These are phyloP conservation scores for Trichosporon faecale DNA, from an alignment of 1,284 basidiomycete genomes.

Conservation along the genomic window DNA sequence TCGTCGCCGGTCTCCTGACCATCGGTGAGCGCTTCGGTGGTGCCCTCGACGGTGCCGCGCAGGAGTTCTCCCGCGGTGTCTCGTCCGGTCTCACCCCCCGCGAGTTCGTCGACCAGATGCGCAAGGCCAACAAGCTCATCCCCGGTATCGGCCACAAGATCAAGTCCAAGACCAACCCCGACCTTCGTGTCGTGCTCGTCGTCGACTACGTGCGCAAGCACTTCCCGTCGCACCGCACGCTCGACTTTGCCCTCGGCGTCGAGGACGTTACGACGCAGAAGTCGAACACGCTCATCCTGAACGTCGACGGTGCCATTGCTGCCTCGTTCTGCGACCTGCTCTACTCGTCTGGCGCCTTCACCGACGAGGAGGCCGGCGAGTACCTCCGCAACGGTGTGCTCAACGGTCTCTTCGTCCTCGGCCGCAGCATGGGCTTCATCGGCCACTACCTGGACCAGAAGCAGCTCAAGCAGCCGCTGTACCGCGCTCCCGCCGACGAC, in stretches of 20 bases:
- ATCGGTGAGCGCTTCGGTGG: conserved; percentile 98
- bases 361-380: conserved; percentile 91
- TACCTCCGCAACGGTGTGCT: conserved; percentile 78
- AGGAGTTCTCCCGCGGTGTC: conserved; percentile 89
- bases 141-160: conserved; percentile 99
- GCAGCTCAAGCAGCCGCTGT: conserved; percentile 83
- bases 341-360: conserved; percentile 89
- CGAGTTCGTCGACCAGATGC: conserved; percentile 94
- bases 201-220: conserved; percentile 95
- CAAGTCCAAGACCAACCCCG: conserved; percentile 97
- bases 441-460: conserved; percentile 72
- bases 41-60: conserved; percentile 95
- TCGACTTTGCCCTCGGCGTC: conserved; percentile 98
- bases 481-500: conserved; percentile 57
- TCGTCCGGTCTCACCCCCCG: conserved; percentile 90
- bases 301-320: conserved; percentile 96
- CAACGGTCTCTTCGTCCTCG: conserved; percentile 95
- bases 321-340: conserved; percentile 97
- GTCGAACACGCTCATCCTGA: conserved; percentile 91
- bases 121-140: conserved; percentile 93
- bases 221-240: conserved; percentile 85
- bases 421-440: conserved; percentile 89
- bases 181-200: conserved; percentile 93
- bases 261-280: conserved; percentile 97
- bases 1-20: conserved; percentile 93